phyloP scores from a whole-genome alignment of 345 rosid genomes.

The Acer saccharum region DNA sequence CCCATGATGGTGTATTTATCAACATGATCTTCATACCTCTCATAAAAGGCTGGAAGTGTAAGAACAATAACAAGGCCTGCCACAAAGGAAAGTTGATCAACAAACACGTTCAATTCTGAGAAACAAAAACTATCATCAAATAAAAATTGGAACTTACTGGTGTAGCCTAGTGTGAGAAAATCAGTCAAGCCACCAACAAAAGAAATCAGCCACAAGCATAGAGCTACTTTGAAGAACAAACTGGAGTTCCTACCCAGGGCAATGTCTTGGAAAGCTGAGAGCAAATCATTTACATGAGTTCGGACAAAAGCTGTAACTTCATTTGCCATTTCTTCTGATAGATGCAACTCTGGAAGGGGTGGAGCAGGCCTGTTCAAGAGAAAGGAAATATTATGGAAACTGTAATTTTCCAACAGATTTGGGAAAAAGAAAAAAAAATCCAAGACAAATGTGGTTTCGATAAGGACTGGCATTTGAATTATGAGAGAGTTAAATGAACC shows the following conservation, averaged over 20 bases:
- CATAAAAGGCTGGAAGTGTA: slow-evolving; percentile 77
- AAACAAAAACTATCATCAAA: not conserved
- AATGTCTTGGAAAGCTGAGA: slow-evolving; percentile 67
- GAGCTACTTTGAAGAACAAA: slow-evolving; percentile 61
- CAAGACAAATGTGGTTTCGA: not conserved
- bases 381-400: slow-evolving; percentile 10
- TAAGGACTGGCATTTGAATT: not conserved
- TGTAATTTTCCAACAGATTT: slow-evolving; percentile 8
- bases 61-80: slow-evolving; percentile 71
- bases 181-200: slow-evolving; percentile 70
- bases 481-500: too few species aligned
- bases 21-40: slow-evolving; percentile 55
- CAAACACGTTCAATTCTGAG: not conserved
- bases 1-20: slow-evolving; percentile 42
- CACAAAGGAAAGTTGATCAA: not conserved
- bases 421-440: not conserved
- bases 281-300: slow-evolving; percentile 51
- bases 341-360: slow-evolving; percentile 71
- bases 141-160: slow-evolving; percentile 50
- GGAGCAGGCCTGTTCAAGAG: slow-evolving; percentile 78
- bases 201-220: slow-evolving; percentile 58
- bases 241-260: slow-evolving; percentile 75
- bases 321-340: slow-evolving; percentile 66
- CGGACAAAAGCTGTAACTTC: slow-evolving; percentile 51
- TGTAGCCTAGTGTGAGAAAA: slow-evolving; percentile 69